phyloP scores from a whole-genome alignment of 768 basidiomycete genomes.

The Suillus clintonianus region DNA sequence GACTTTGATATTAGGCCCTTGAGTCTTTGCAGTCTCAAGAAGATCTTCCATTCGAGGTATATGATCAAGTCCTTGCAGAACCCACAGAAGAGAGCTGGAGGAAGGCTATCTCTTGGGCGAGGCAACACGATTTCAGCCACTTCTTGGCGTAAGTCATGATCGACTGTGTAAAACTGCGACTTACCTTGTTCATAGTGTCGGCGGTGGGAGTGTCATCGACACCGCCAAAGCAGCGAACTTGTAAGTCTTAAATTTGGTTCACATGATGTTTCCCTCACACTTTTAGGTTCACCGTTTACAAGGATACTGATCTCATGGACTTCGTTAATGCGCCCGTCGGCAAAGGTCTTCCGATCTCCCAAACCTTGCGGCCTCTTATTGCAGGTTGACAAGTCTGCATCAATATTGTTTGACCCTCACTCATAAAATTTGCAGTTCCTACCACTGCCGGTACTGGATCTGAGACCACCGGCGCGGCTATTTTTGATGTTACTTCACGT shows the following conservation, averaged over 20 bases:
- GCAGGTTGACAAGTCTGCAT: slow-evolving; percentile 49
- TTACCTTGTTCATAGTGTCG: slow-evolving; percentile 52
- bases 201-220: slow-evolving; percentile 94
- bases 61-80: slow-evolving; percentile 80
- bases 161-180: background rate
- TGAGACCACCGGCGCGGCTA: slow-evolving; percentile 94
- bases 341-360: slow-evolving; percentile 81
- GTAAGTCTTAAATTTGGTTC: slow-evolving; percentile 35
- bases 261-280: slow-evolving; percentile 6
- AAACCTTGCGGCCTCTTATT: slow-evolving; percentile 79
- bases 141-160: slow-evolving; percentile 73
- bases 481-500: slow-evolving; percentile 88
- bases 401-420: background rate
- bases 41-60: slow-evolving; percentile 79
- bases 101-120: slow-evolving; percentile 85
- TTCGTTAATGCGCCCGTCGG: slow-evolving; percentile 97
- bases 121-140: slow-evolving; percentile 87
- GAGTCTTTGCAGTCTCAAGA: slow-evolving; percentile 77
- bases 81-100: slow-evolving; percentile 92
- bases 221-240: slow-evolving; percentile 95
- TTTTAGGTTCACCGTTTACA: slow-evolving; percentile 82
- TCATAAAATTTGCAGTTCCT: slow-evolving; percentile 44
- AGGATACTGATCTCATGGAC: slow-evolving; percentile 90
- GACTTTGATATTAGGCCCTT: slow-evolving; percentile 52
- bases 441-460: slow-evolving; percentile 89